Evolutionary conservation across 225 moss, liverwort and hornwort genomes (phyloP), one percentile per base, ranked within the genome.

Genomic region (Sphagnum tenellum): DNA sequence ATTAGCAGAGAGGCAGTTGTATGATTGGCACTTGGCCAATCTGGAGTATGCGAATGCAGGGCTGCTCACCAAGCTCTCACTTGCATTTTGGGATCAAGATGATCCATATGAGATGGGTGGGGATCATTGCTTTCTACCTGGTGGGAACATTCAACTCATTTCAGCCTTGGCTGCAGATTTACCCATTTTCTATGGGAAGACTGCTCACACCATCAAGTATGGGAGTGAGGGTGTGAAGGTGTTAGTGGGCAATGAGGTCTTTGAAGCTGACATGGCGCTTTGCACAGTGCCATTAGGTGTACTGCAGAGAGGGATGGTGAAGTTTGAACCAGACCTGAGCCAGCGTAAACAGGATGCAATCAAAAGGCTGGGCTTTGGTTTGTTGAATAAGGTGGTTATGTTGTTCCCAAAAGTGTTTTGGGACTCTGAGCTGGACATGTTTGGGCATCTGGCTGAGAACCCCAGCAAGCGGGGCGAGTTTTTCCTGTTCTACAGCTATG

Each of bases 101-200:
- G 85, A 85, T 2, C 78, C 72, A 45, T 85, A 77, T 60, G 74
- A 85, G 69, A 81, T 85, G 74, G 79, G 78, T 45, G 85, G 78
- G 57, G 81, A 85, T 56, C 81, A 85, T 67, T 85, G 76, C 49
- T 85, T 81, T 44, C 62, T 85, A 59, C 69, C 65, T n/a, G 66
- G 79, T 62, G 74, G 79, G 8, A 85, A 85, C 53, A 67, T 64
- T 10, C 73, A 74, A 63, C 56, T 85, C 3, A 70, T 81, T 7
- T 48, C 73, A 56, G 81, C 79, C 65, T 72, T 85, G 55, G 76
- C 63, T 8, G 61, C 78, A 67, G 76, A 71, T 8, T n/a, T 79
- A 44, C 67, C 76, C 0, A 81, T 85, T 4, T 47, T 68, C 8
- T 85, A 81, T 60, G 74, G 74, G 4, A 79, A 71, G 58, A 79